Percentiles rank a stretch among this genome's conserved stretches.
phyloP scores from a whole-genome alignment of 208 protist genomes.

The Crithidia acanthocephali region DNA sequence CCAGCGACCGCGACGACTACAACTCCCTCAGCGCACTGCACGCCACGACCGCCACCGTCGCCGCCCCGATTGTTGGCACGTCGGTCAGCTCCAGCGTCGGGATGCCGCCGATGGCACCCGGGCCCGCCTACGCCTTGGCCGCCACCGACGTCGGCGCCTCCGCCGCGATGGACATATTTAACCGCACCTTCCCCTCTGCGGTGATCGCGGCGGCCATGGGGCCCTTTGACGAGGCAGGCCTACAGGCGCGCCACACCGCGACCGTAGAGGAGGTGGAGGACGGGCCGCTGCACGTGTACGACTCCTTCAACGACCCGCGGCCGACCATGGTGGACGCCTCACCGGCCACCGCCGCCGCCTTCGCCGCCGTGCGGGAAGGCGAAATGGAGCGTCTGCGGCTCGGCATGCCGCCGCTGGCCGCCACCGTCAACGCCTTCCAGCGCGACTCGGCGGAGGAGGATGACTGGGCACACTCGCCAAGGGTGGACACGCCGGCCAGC shows the following conservation, averaged over 20 bases:
- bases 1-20: neutral
- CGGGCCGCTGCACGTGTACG: neutral
- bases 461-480: constrained; percentile 10
- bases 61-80: constrained; percentile 2
- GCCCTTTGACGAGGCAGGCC: neutral
- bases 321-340: constrained; percentile 1
- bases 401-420: constrained; percentile 2
- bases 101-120: constrained; percentile 29
- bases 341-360: neutral
- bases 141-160: constrained; percentile 28
- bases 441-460: constrained; percentile 3
- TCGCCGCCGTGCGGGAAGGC: neutral
- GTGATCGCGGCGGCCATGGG: neutral
- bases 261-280: neutral
- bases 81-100: constrained; percentile 29
- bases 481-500: neutral
- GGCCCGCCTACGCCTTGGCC: constrained; percentile 19
- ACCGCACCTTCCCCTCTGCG: constrained; percentile 5
- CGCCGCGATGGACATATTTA: constrained; percentile 29
- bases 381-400: neutral
- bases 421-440: constrained; percentile 8
- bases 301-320: constrained; percentile 2
- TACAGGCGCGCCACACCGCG: neutral
- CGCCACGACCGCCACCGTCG: constrained; percentile 3
- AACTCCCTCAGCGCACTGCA: constrained; percentile 1